Evolutionary conservation across 768 basidiomycete genomes (phyloP), one percentile per base, ranked within the genome.

Genomic region (Lactifluus echinatus): DNA sequence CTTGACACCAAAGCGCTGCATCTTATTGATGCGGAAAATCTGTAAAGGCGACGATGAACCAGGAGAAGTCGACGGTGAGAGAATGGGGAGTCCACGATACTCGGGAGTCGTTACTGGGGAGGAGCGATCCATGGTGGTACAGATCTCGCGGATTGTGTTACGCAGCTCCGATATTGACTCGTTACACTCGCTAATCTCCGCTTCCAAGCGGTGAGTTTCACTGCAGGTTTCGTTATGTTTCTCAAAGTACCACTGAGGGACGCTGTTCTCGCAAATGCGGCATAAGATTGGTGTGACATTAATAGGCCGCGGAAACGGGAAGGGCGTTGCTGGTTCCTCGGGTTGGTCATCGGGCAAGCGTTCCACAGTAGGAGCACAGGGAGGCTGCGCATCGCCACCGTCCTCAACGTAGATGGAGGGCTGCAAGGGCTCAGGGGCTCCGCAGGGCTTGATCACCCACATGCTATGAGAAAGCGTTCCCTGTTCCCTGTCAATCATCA

Each of bases 201-300:
- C 93, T 71, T 99, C 96, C 60, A 99, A 78, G 44, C 91, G 85
- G 72, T 99, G 96, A 3, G 89, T 86, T 73, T 97, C 95, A 63
- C 84, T 91, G 65, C 96, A 99, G 11, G 94, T 98, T 73, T 99
- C 96, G 79, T 93, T 98, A 75, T 99, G 96, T 75, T 97, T 98
- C 75, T 98, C 96, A 69, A 99, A 99, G 75, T 93, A 99, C 96
- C 96, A 99, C 60, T 95, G 89, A 2, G 95, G 94, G 56, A 98
- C 89, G 64, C 89, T 85, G 67, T 88, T 84, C 72, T 99, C 96
- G 76, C 96, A 99, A 61, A 99, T 99, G 29, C 96, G 89, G 73
- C 96, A 98, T 21, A 99, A 78, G 50, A 98, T 89, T 28, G 80
- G 84, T 58, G 89, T 83, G 24, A 80, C 83, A 66, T 84, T 86